phyloP scores from a whole-genome alignment of 257 asterid species.

The Striga asiatica region DNA sequence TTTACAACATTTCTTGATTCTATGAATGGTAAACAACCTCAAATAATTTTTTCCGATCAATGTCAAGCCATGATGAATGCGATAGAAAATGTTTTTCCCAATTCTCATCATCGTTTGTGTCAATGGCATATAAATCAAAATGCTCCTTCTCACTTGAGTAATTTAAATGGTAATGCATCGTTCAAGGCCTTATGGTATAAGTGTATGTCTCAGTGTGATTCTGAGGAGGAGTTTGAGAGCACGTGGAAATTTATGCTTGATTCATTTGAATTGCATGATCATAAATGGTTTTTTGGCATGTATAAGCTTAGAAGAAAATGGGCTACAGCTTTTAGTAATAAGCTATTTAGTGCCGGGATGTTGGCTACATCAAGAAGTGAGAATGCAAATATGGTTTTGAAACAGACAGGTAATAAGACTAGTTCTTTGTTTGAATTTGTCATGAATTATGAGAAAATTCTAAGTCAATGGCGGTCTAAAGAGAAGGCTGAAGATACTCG shows the following conservation, averaged over 20 bases:
- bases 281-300: neutral
- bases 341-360: neutral
- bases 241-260: neutral
- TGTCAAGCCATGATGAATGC: slow-evolving; percentile 10
- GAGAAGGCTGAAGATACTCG: neutral
- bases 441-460: neutral
- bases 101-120: neutral
- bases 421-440: neutral
- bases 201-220: neutral
- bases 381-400: neutral
- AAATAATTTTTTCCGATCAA: too few species aligned
- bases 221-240: neutral
- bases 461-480: neutral
- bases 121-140: slow-evolving; percentile 8
- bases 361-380: neutral
- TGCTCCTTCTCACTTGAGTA: neutral
- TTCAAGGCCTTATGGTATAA: neutral
- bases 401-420: neutral
- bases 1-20: too few species aligned
- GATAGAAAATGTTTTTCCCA: neutral
- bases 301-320: too few species aligned
- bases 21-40: too few species aligned
- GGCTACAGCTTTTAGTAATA: neutral
- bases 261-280: neutral
- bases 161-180: neutral